A percentile compares a stretch with the other conserved stretches of the same genome.
These are phyloP conservation scores for Hortiboletus rubellus DNA, from an alignment of 1,284 basidiomycete genomes.

Conservation along the genomic window DNA sequence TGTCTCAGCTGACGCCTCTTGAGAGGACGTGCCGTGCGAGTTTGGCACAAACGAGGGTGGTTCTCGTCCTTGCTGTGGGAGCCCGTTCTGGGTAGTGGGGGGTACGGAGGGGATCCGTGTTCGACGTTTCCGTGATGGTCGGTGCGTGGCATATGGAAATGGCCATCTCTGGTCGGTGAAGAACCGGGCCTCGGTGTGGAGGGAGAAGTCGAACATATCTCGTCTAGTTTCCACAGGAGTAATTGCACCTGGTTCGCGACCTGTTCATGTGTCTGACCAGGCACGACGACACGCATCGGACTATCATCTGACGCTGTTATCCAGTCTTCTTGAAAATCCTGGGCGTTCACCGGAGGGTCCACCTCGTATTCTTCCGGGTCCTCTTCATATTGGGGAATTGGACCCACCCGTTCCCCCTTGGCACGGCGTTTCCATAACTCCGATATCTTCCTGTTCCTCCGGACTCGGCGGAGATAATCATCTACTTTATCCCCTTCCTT, in stretches of 20 bases:
- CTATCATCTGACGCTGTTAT: slow-evolving; percentile 29
- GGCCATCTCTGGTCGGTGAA: neutral
- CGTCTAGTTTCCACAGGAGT: slow-evolving; percentile 23
- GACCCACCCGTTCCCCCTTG: slow-evolving; percentile 36
- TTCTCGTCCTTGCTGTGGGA: slow-evolving; percentile 20
- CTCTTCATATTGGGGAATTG: slow-evolving; percentile 36
- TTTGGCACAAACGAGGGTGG: neutral
- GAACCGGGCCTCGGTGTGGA: slow-evolving; percentile 1
- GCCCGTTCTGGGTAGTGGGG: neutral
- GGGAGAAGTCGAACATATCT: slow-evolving; percentile 9
- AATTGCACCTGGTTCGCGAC: slow-evolving; percentile 27
- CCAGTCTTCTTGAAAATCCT: slow-evolving; percentile 39
- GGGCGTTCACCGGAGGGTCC: slow-evolving; percentile 32
- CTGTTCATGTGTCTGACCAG: slow-evolving; percentile 35
- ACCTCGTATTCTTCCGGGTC: slow-evolving; percentile 33
- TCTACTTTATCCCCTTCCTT: slow-evolving; percentile 34
- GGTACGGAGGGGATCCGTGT: neutral
- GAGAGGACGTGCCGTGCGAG: slow-evolving; percentile 5
- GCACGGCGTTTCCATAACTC: slow-evolving; percentile 34
- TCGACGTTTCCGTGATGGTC: slow-evolving; percentile 1
- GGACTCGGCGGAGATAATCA: slow-evolving; percentile 30
- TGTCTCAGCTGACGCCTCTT: slow-evolving; percentile 13
- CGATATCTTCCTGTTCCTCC: slow-evolving; percentile 29
- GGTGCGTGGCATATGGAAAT: neutral
- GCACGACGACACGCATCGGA: slow-evolving; percentile 40